Conservation (phyloP, 2,329 filamentous ascomycete genomes). For the Clonostachys byssicola region DNA sequence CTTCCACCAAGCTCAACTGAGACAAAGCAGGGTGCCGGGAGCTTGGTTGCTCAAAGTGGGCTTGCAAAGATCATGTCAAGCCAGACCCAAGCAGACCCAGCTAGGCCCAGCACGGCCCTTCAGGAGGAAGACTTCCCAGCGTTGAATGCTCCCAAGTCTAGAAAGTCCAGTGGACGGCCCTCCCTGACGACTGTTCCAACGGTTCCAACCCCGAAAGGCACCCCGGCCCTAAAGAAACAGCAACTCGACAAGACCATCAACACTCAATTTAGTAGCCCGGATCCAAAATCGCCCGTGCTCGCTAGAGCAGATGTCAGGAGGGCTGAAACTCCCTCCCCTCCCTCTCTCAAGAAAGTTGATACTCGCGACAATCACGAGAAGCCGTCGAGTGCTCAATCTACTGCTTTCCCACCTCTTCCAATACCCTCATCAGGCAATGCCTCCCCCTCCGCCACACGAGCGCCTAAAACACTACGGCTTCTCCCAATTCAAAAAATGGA, state of each 20-base stretch:
- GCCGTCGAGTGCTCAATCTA: neutral
- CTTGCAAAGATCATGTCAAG: slow-evolving; percentile 40
- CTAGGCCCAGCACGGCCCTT: slow-evolving; percentile 22
- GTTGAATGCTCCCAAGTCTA: slow-evolving; percentile 39
- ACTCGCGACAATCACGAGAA: neutral
- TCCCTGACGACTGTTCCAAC: slow-evolving; percentile 19
- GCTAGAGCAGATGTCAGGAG: neutral
- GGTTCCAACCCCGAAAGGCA: slow-evolving; percentile 25
- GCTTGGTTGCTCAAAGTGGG: slow-evolving; percentile 37
- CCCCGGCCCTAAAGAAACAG: slow-evolving; percentile 25
- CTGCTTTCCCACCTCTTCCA: slow-evolving; percentile 42
- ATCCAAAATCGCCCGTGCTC: too few relatives aligned
- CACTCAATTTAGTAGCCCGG: neutral
- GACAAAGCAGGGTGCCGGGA: slow-evolving; percentile 38
- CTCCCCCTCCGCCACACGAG: slow-evolving; percentile 42
- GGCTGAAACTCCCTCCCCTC: neutral
- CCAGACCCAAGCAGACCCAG: slow-evolving; percentile 20
- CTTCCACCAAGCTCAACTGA: slow-evolving; percentile 15
- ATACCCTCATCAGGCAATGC: slow-evolving; percentile 36
- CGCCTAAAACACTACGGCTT: slow-evolving; percentile 65
- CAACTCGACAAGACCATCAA: slow-evolving; percentile 10
- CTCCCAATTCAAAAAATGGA: slow-evolving; percentile 64
- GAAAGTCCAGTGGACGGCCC: slow-evolving; percentile 20
- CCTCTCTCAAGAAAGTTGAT: neutral
- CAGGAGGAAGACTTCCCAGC: slow-evolving; percentile 63